Percentiles rank a stretch among this genome's conserved stretches.
These are phyloP conservation scores for Leucocoprinus sp. DNA, from an alignment of 768 basidiomycete species.

Conservation along the genomic window DNA sequence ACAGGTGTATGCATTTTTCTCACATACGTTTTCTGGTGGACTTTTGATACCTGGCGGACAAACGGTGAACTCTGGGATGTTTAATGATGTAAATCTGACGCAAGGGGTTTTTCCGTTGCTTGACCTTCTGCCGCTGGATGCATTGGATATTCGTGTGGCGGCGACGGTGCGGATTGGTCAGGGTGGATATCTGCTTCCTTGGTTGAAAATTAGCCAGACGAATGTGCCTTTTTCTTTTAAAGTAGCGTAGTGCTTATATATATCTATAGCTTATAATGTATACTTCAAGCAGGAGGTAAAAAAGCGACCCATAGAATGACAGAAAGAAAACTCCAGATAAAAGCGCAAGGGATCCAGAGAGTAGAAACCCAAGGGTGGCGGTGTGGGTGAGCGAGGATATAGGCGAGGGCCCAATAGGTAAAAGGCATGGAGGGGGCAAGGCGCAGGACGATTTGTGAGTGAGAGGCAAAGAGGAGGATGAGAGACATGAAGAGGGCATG, in stretches of 20 bases:
- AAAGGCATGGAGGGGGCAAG: constrained; percentile 69
- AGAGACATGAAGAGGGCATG: constrained; percentile 58
- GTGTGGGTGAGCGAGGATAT: constrained; percentile 26
- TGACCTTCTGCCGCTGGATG: constrained; percentile 44
- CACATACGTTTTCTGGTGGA: constrained; percentile 41
- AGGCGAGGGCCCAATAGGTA: constrained; percentile 80
- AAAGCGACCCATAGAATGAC: constrained; percentile 77
- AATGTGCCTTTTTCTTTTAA: constrained; percentile 27
- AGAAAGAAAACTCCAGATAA: constrained; percentile 66
- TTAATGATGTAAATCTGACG: constrained; percentile 49
- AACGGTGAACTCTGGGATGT: constrained; percentile 52
- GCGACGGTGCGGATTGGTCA: constrained; percentile 33
- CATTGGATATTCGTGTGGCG: constrained; percentile 45
- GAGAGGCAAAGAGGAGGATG: constrained; percentile 68
- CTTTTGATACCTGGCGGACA: constrained; percentile 50
- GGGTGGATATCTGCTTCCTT: constrained; percentile 56
- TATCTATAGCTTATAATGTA: background rate
- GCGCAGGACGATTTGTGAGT: constrained; percentile 83
- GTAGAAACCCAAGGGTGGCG: constrained; percentile 1
- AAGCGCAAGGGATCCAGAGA: constrained; percentile 69
- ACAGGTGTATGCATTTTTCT: constrained; percentile 49
- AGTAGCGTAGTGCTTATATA: background rate
- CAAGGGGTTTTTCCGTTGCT: constrained; percentile 52
- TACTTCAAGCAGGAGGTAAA: constrained; percentile 88
- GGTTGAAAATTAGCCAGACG: constrained; percentile 51